Conservation (phyloP, 2,329 filamentous ascomycete species). For the Epichloe baconii region DNA sequence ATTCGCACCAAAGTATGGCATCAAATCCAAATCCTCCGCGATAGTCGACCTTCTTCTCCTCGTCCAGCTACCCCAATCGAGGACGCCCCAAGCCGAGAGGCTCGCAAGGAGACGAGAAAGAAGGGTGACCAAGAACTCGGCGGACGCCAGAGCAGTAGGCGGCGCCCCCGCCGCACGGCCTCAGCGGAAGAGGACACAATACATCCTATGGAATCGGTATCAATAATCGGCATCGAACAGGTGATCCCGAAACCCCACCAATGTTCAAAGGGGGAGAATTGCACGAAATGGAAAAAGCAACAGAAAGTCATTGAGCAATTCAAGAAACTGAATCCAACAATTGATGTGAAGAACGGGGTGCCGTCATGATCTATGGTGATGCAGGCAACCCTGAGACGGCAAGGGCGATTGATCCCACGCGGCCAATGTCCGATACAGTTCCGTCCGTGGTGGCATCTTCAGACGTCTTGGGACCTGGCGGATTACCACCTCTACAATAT, state of each 20-base stretch:
- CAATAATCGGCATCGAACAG: slow-evolving; percentile 86
- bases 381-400: slow-evolving; percentile 63
- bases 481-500: slow-evolving; percentile 48
- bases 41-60: slow-evolving; percentile 37
- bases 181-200: slow-evolving; percentile 50
- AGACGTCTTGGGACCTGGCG: slow-evolving; percentile 66
- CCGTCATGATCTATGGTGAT: slow-evolving; percentile 65
- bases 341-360: slow-evolving; percentile 42
- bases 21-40: slow-evolving; percentile 58
- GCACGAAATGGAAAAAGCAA: slow-evolving; percentile 68
- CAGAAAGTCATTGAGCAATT: slow-evolving; percentile 65
- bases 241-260: slow-evolving; percentile 71
- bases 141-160: slow-evolving; percentile 28
- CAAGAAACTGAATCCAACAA: slow-evolving; percentile 59
- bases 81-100: slow-evolving; percentile 40
- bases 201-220: slow-evolving; percentile 70
- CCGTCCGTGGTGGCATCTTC: slow-evolving; percentile 85
- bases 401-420: slow-evolving; percentile 39
- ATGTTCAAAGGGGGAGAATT: slow-evolving; percentile 78
- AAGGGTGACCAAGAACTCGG: slow-evolving; percentile 22
- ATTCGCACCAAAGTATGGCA: slow-evolving; percentile 70
- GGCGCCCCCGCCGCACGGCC: slow-evolving; percentile 24
- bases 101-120: slow-evolving; percentile 31
- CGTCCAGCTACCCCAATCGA: slow-evolving; percentile 48
- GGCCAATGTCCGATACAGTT: slow-evolving; percentile 60